Evolutionary conservation across 2,329 filamentous ascomycete species (phyloP), one percentile per base, ranked within the genome.

Genomic region (Colletotrichum euphorbiae): DNA sequence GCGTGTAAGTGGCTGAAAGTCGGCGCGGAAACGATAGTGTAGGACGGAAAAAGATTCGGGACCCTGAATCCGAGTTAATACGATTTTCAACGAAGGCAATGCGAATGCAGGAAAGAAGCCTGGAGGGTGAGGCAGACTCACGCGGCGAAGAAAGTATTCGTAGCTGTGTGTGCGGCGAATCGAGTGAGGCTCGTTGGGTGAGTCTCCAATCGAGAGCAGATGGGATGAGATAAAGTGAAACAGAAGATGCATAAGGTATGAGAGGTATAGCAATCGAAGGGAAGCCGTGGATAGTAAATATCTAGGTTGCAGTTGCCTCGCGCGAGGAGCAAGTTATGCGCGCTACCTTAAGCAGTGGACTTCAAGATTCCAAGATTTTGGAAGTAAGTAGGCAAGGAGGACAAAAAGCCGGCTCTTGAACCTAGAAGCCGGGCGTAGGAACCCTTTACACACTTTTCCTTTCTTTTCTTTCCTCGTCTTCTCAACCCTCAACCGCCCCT

Each of bases 1-100:
- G 24, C 19, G 21, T 63, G 21, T 60, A 60, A 65, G 62, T 64
- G 54, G 56, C 43, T 60, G 17, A 6, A 52, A 48, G 9, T 40
- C 17, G 38, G 28, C 24, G 43, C 17, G 17, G 21, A 15, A n/a
- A 40, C 24, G 24, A 42, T 4, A 43, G 21, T 50, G 21, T n/a
- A 55, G 36, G 45, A 38, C 7, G 24, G n/a, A 58, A n/a, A 19
- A 12, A 52, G 48, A 52, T 11, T 36, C 48, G 48, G 48, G 62
- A 43, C 19, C 43, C 45, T 28, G 45, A 28, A 11, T 17, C 9
- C 13, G 48, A 31, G 8, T 36, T 36, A n/a, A 9, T 40, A 24
- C 19, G 42, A 45, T 12, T 33, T 28, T 33, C 13, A 40, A 24
- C 21, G 15, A 28, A 56, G 51, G 31, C 24, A 55, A 13, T 4